These are phyloP conservation scores for Mycena sanguinolenta DNA, from an alignment of 768 basidiomycete species.

Conservation along the genomic window DNA sequence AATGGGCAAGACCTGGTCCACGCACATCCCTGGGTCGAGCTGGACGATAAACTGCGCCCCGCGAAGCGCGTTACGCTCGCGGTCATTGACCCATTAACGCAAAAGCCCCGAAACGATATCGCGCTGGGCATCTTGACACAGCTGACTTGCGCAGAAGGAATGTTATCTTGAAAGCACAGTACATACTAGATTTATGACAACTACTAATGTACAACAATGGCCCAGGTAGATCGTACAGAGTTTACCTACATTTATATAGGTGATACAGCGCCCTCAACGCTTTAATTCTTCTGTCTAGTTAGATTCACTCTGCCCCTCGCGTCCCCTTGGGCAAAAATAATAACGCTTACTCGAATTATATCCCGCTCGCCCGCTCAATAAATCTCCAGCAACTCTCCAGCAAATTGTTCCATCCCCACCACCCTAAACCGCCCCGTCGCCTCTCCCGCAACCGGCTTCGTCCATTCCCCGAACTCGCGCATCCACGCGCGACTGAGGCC, in stretches of 20 bases:
- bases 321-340: not conserved
- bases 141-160: slow-evolving; percentile 1
- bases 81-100: slow-evolving; percentile 17
- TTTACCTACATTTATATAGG: slow-evolving; percentile 8
- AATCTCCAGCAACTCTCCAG: slow-evolving; percentile 66
- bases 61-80: slow-evolving; percentile 7
- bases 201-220: slow-evolving; percentile 32
- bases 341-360: not conserved
- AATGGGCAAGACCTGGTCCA: not conserved
- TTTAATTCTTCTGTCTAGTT: slow-evolving; percentile 15
- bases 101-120: not conserved
- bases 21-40: slow-evolving; percentile 12
- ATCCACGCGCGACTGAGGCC: slow-evolving; percentile 85
- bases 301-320: slow-evolving; percentile 9
- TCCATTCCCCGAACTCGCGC: slow-evolving; percentile 71
- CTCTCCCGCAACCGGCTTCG: slow-evolving; percentile 55
- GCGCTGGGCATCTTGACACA: not conserved
- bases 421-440: slow-evolving; percentile 67
- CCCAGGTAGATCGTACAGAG: slow-evolving; percentile 18
- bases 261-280: slow-evolving; percentile 4
- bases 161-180: slow-evolving; percentile 2
- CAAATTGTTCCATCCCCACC: slow-evolving; percentile 78
- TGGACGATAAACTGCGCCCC: slow-evolving; percentile 10
- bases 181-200: slow-evolving; percentile 25
- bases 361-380: slow-evolving; percentile 31